Evolutionary conservation across 2,329 filamentous ascomycete species (phyloP).

Genomic region (Aspergillus brasiliensis): DNA sequence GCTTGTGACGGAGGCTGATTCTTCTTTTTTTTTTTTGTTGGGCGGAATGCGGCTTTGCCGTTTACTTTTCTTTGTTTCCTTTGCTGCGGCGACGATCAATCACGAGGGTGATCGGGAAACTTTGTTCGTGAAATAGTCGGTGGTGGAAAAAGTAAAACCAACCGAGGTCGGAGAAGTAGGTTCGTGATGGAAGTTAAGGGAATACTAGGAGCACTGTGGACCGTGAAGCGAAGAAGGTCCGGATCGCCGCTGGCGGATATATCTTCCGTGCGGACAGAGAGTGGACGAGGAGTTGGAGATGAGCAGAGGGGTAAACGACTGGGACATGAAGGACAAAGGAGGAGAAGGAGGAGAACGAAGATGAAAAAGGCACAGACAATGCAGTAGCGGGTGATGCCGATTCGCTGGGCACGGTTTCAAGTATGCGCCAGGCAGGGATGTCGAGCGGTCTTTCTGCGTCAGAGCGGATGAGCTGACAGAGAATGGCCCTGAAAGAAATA

Average conservation of each 20-base stretch:
- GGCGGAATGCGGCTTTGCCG: neutral
- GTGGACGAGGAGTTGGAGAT: neutral
- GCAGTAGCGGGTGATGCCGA: conserved; percentile 5
- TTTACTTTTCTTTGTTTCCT: neutral
- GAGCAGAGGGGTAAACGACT: conserved; percentile 6
- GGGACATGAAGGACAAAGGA: conserved; percentile 5
- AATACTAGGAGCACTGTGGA: neutral
- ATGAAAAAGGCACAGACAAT: conserved; percentile 8
- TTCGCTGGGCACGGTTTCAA: conserved; percentile 9
- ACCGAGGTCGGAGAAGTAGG: neutral
- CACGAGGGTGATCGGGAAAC: conserved; percentile 1
- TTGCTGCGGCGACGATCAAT: conserved; percentile 3
- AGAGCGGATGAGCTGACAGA: neutral
- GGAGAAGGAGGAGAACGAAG: conserved; percentile 4
- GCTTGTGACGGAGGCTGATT: neutral
- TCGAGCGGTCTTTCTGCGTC: neutral
- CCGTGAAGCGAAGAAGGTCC: neutral
- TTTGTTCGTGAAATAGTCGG: conserved; percentile 1
- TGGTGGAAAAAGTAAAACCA: neutral
- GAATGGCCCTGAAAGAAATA: conserved; percentile 2
- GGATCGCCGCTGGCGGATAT: conserved; percentile 3
- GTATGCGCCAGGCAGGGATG: conserved; percentile 10
- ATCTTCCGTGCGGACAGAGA: neutral
- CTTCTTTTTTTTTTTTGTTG: neutral
- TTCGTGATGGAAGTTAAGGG: neutral